phyloP scores from a whole-genome alignment of 306 rosid species.

The Pueraria montana region DNA sequence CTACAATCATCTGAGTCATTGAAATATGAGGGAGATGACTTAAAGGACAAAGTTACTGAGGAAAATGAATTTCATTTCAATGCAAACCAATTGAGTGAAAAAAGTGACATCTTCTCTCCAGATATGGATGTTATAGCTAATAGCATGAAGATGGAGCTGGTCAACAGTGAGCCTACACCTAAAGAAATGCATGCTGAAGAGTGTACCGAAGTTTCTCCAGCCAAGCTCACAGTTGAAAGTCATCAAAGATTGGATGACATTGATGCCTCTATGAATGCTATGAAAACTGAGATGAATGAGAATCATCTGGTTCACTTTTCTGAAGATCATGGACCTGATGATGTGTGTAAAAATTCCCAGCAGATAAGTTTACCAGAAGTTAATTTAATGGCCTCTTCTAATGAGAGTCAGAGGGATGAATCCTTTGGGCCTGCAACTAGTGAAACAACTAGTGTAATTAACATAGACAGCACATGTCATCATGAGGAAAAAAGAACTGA shows the following conservation, averaged over 20 bases:
- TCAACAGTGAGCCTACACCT: slow-evolving; percentile 43
- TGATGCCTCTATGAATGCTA: slow-evolving; percentile 46
- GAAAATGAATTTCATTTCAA: slow-evolving; percentile 47
- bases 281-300: slow-evolving; percentile 48
- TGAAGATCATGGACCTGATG: slow-evolving; percentile 54
- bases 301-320: slow-evolving; percentile 33
- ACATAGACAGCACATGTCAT: slow-evolving; percentile 27
- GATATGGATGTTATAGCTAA: slow-evolving; percentile 53
- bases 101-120: slow-evolving; percentile 44
- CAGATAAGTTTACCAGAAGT: slow-evolving; percentile 43
- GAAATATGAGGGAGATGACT: slow-evolving; percentile 48
- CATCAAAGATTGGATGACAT: slow-evolving; percentile 48
- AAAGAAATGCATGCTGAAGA: slow-evolving; percentile 54
- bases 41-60: slow-evolving; percentile 38
- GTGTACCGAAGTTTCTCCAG: slow-evolving; percentile 51
- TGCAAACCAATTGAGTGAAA: slow-evolving; percentile 53
- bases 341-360: slow-evolving; percentile 29
- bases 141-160: slow-evolving; percentile 43
- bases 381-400: slow-evolving; percentile 34
- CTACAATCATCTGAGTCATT: slow-evolving; percentile 47
- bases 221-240: slow-evolving; percentile 42
- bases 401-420: slow-evolving; percentile 42
- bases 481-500: slow-evolving; percentile 43
- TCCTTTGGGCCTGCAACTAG: slow-evolving; percentile 43
- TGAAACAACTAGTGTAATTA: slow-evolving; percentile 47